Base-by-base conservation (phyloP, 164 flowering plant species). In the Aristolochia contorta region DNA sequence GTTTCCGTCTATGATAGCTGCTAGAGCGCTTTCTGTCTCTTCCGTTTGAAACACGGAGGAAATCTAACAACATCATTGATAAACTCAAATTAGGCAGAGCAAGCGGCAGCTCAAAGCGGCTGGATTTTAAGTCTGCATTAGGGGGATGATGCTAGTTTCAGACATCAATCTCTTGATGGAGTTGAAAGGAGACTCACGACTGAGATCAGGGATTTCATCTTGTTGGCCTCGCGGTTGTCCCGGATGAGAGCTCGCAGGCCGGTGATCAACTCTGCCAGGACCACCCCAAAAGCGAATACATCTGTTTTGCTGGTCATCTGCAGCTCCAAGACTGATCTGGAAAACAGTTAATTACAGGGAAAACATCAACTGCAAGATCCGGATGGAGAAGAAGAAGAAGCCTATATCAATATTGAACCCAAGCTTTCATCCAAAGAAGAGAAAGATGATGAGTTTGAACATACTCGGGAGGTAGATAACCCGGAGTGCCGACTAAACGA, bases 401-500 rank as follows among this genome's bases (percentile, higher is more conserved):
- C n/a, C 52, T 16, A 32, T 16, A 49, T 18, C 52, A 16, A 16
- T n/a, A n/a, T n/a, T 12, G 20, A 16, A 49, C 7, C n/a, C 52
- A 6, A 18, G 10, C 3, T 22, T 53, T 53, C 56, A 23, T 5
- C 15, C 30, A 18, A 53, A 22, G 0, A 22, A 3, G 5, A 22
- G 56, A 4, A 18, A 32, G 3, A 22, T 15, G 2, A 2, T 12
- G 18, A 50, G n/a, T 50, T 19, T n/a, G 12, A 6, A 50, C 77
- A 74, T 70, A 87, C 95, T 87, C 91, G 4, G 95, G 95, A 20
- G 95, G 88, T 63, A 87, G 85, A 68, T 84, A 87, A 19, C 76
- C 77, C 8, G 89, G 91, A 45, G 95, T 87, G 57, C 95, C 95
- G 53, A 87, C 95, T 53, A 84, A 67, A 46, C 87, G 73, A 16